These are phyloP conservation scores for Penicillium sp. DNA, from an alignment of 2,329 filamentous ascomycete genomes.

Conservation along the genomic window DNA sequence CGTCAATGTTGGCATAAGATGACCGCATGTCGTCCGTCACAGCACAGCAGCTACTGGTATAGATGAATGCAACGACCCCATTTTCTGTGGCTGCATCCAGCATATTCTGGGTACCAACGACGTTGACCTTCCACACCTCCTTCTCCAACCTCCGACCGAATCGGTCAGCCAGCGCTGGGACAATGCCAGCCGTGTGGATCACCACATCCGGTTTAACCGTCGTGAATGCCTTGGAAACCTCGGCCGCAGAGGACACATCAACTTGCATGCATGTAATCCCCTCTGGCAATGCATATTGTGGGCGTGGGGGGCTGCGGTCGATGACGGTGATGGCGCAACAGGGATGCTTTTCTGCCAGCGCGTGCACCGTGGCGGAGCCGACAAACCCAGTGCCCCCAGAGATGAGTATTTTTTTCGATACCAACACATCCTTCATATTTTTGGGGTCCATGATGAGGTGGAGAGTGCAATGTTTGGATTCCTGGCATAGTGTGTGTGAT, in stretches of 20 bases:
- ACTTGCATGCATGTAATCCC: conserved; percentile 28
- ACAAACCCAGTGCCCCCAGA: conserved; percentile 44
- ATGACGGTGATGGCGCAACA: conserved; percentile 38
- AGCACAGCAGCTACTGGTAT: conserved; percentile 58
- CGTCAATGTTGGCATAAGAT: conserved; percentile 40
- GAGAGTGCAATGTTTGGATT: not conserved
- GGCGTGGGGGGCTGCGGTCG: conserved; percentile 33
- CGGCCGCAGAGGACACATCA: conserved; percentile 33
- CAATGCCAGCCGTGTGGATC: conserved; percentile 55
- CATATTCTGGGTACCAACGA: conserved; percentile 56
- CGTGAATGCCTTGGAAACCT: conserved; percentile 37
- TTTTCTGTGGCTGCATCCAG: conserved; percentile 46
- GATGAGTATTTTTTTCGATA: conserved; percentile 32
- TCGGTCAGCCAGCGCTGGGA: conserved; percentile 39
- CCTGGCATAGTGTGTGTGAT: not conserved
- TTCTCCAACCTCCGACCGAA: conserved; percentile 36
- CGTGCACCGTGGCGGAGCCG: conserved; percentile 39
- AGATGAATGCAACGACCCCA: conserved; percentile 54
- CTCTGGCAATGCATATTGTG: conserved; percentile 29
- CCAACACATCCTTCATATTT: not conserved
- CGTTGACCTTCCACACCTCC: conserved; percentile 53
- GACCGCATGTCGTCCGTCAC: conserved; percentile 51
- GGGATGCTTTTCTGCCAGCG: conserved; percentile 38
- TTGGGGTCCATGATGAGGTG: not conserved
- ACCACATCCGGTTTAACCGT: conserved; percentile 49